A percentile compares a stretch with the other conserved stretches of the same genome.
These are phyloP conservation scores for Sutorius eximius DNA, from an alignment of 1,284 basidiomycete genomes.

Conservation along the genomic window DNA sequence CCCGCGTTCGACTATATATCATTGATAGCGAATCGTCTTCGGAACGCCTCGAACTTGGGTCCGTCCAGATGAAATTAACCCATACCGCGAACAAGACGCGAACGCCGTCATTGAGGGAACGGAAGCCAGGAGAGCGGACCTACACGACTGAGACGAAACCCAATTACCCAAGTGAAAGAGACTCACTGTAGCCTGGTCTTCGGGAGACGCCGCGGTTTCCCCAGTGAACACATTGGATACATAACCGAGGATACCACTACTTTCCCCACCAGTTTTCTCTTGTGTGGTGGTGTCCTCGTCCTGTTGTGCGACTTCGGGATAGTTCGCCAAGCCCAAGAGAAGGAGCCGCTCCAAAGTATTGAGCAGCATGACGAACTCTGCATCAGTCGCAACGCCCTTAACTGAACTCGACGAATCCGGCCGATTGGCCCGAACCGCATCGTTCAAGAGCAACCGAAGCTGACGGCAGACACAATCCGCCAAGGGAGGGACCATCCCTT, in stretches of 20 bases:
- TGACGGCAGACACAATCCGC: conserved; percentile 82
- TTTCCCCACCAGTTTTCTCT: conserved; percentile 57
- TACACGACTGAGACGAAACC: conserved; percentile 32
- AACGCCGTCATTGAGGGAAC: conserved; percentile 70
- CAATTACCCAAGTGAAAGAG: neutral
- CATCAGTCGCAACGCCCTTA: conserved; percentile 63
- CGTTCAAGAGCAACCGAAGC: conserved; percentile 57
- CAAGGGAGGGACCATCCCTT: conserved; percentile 71
- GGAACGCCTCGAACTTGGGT: conserved; percentile 46
- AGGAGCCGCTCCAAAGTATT: conserved; percentile 82
- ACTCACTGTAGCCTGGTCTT: conserved; percentile 61
- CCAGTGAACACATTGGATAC: conserved; percentile 79
- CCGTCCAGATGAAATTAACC: conserved; percentile 57
- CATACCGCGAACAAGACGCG: conserved; percentile 70
- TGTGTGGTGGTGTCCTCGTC: conserved; percentile 57
- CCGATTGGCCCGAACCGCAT: conserved; percentile 50
- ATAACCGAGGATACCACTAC: conserved; percentile 72
- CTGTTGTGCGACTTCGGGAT: conserved; percentile 46
- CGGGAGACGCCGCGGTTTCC: conserved; percentile 48
- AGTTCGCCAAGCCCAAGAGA: conserved; percentile 58
- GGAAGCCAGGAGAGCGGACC: conserved; percentile 69
- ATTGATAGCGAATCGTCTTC: conserved; percentile 66
- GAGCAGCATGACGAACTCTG: conserved; percentile 81
- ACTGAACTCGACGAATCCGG: conserved; percentile 42
- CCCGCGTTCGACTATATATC: conserved; percentile 63